These are phyloP conservation scores for Mortierella antarctica DNA, from an alignment of 192 early-diverging fungal species.

Conservation along the genomic window DNA sequence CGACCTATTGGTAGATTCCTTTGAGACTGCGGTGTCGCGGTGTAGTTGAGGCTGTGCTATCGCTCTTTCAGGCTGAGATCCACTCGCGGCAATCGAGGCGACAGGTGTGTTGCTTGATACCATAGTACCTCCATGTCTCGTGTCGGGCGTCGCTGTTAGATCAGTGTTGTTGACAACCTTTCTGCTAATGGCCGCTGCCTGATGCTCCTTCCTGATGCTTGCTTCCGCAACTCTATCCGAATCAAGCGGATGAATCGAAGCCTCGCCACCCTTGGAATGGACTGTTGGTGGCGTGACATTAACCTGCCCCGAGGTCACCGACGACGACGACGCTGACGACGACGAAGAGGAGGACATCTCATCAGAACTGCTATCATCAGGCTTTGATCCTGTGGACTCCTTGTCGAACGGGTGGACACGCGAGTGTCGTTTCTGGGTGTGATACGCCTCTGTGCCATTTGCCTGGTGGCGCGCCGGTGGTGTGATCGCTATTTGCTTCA, in stretches of 20 bases:
- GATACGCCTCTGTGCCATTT: neutral
- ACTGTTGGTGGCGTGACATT: neutral
- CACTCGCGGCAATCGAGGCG: neutral
- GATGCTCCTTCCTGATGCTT: neutral
- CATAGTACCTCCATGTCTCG: neutral
- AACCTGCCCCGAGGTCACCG: too few relatives aligned
- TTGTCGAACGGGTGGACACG: constrained; percentile 40
- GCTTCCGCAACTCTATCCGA: neutral
- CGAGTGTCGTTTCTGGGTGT: neutral
- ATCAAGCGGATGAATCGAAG: constrained; percentile 39
- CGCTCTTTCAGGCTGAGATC: neutral
- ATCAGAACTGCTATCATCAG: neutral
- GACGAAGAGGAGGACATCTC: too few relatives aligned
- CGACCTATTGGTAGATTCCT: too few relatives aligned
- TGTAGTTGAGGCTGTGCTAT: too few relatives aligned
- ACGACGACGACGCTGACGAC: too few relatives aligned
- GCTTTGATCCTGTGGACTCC: constrained; percentile 3
- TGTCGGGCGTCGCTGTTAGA: neutral
- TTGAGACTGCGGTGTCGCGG: too few relatives aligned
- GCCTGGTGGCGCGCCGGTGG: too few relatives aligned
- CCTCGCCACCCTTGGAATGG: neutral
- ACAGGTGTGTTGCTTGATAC: neutral
- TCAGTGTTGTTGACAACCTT: neutral
- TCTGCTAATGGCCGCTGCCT: neutral
- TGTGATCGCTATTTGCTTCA: neutral